Evolutionary conservation across 2,329 filamentous ascomycete species (phyloP), one percentile per base, ranked within the genome.

Genomic region (Venturia pyrina): DNA sequence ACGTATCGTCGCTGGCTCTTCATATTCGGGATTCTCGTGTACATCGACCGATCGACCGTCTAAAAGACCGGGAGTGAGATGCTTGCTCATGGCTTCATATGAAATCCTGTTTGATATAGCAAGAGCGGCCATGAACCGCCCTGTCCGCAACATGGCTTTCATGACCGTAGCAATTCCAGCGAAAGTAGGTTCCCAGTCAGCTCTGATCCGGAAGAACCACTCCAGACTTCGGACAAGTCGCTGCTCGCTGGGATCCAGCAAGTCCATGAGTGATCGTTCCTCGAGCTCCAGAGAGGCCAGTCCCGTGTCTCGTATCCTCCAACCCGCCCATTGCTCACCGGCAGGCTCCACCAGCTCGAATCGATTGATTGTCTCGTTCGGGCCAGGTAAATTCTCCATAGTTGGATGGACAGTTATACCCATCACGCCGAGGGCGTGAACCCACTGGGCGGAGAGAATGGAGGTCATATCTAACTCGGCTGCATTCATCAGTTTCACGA

Each of bases 201-300:
- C 88, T 62, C 89, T 85, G 10, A 93, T 83, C 66, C 90, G 82
- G 66, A 90, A 79, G 74, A 93, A 87, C 93, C 93, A 98, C 72
- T 96, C 90, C 67, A 97, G 78, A 46, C 89, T 87, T 66, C 89
- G 84, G 59, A 97, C 91, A 63, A 96, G 81, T 43, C 88, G 85
- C 68, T 93, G 88, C 67, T 89, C 85, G 56, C 81, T 76, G 8
- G 86, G 81, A 11, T 87, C 78, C 11, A 76, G 67, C 17, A 90
- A 67, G 89, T 86, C 6, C 83, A 79, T 72, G 83, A 86, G 4
- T 3, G 37, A 28, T 17, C 10, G 13, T 40, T 62, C 60, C 1
- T 37, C 15, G 17, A 59, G 15, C 1, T 59, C 53, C 15, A 59
- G 15, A n/a, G 60, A 34, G 44, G 34, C 37, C 1, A 62, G 37